Base-by-base conservation (phyloP, 768 basidiomycete species). In the Agrocybe chaxingu region DNA sequence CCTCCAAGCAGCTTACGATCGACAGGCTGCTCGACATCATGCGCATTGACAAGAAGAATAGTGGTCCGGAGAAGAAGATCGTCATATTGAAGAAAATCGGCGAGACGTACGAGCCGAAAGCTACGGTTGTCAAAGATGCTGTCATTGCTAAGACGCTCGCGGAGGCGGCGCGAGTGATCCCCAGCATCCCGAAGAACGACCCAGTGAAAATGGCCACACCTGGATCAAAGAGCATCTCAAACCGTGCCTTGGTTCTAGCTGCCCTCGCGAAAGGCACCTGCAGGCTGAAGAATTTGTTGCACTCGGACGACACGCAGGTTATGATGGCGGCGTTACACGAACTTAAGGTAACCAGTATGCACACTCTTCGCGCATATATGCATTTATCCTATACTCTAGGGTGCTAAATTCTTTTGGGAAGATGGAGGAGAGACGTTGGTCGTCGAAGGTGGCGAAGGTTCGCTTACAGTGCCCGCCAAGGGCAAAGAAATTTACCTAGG, bases 31-130 rank as follows among this genome's bases (percentile, higher is more conserved):
- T 98, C 36, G 92, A 97, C 65, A 87, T 96, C 63, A 98, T 98
- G 96, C 81, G 77, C 52, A 81, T 96, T 54, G 95, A 99, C 78
- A 99, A 99, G 77, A 98, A 99, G 78, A 98, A 98, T 66, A 86
- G 86, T 51, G 95, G 96, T 0, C 69, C 79, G 2, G 85, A 84
- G 63, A 99, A 98, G 76, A 98, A 96, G 72, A 80, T 98, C 53
- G 97, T 98, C 47, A 77, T 99, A 40, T 78, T 98, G 36, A 87
- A 87, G 39, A 79, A 84, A 53, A 98, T 99, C 57, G 97, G 97
- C 45, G 86, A 85, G 56, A 97, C 93, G 0, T 85, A 85, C 63
- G 97, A 99, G 68, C 86, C 84, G 56, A 90, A 89, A 69, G 97
- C 97, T 7, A 92, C 92, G 1, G 82, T 80, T 31, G 88, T 99